These are phyloP conservation scores for Carex pumila DNA, from an alignment of 176 grass and related monocot species.

Conservation along the genomic window DNA sequence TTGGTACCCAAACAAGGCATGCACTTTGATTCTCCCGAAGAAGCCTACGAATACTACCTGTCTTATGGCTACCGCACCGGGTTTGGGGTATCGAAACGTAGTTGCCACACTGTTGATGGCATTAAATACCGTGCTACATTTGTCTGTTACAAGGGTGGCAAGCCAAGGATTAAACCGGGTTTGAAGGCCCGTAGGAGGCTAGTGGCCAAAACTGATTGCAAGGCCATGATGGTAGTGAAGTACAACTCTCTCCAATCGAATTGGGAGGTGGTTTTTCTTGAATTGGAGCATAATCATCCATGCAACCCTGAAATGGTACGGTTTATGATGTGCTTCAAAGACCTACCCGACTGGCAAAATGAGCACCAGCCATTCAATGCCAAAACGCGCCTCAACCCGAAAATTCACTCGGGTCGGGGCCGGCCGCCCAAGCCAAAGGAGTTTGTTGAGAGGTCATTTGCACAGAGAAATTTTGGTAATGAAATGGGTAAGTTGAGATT, in stretches of 20 bases:
- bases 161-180: constrained; percentile 27
- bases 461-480: constrained; percentile 8
- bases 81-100: constrained; percentile 55
- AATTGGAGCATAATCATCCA: constrained; percentile 70
- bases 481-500: constrained; percentile 18
- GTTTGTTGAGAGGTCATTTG: constrained; percentile 12
- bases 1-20: constrained; percentile 31
- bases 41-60: constrained; percentile 80
- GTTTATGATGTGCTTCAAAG: constrained; percentile 72
- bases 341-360: constrained; percentile 51
- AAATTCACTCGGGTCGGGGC: constrained; percentile 15
- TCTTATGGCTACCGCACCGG: constrained; percentile 64
- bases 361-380: constrained; percentile 30
- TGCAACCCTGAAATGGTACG: constrained; percentile 77
- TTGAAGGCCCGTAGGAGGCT: constrained; percentile 29
- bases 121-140: constrained; percentile 76
- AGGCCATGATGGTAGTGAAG: constrained; percentile 51
- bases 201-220: constrained; percentile 60
- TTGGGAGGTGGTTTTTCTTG: constrained; percentile 72
- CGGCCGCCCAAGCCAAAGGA: constrained; percentile 19
- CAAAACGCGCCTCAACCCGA: constrained; percentile 10
- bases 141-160: constrained; percentile 54
- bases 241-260: constrained; percentile 40
- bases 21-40: constrained; percentile 62
- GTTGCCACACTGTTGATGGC: constrained; percentile 74